phyloP scores from a whole-genome alignment of 208 protist species.

The Balamuthia mandrillaris region DNA sequence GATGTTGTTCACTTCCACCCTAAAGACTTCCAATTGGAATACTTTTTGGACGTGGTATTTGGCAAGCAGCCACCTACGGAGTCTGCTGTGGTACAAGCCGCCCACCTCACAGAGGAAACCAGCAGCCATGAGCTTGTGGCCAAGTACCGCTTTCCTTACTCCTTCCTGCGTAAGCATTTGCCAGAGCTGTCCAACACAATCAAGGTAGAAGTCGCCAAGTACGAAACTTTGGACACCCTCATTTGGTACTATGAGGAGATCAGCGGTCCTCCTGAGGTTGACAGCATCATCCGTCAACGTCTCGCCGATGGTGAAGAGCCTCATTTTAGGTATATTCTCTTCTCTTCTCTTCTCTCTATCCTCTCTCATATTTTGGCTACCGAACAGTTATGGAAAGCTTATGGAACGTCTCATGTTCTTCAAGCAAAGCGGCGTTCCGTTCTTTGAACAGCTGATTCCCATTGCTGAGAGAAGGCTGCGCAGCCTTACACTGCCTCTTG shows the following conservation, averaged over 20 bases:
- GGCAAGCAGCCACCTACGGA: neutral
- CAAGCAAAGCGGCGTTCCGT: neutral
- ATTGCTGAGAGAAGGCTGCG: neutral
- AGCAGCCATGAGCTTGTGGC: conserved; percentile 21
- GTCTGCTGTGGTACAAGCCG: conserved; percentile 8
- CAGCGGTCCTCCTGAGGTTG: neutral
- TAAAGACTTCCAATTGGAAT: conserved; percentile 22
- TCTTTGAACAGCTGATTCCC: neutral
- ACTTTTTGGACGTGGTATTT: conserved; percentile 1
- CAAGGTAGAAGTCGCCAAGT: conserved; percentile 9
- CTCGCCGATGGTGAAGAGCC: conserved; percentile 49
- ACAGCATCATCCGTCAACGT: conserved; percentile 35
- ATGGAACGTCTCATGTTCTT: conserved; percentile 57
- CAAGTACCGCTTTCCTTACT: conserved; percentile 15
- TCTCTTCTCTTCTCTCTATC: neutral
- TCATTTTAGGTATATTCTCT: conserved; percentile 6
- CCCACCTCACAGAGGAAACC: neutral
- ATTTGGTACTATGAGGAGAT: conserved; percentile 67
- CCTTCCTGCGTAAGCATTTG: conserved; percentile 26
- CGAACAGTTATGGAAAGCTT: conserved; percentile 48
- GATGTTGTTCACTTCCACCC: conserved; percentile 16
- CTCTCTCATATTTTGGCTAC: neutral
- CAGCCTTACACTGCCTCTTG: conserved; percentile 36
- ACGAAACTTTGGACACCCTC: conserved; percentile 37
- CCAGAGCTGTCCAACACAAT: conserved; percentile 1